These are phyloP conservation scores for Paramyrothecium sp. DNA, from an alignment of 2,329 filamentous ascomycete species.

Conservation along the genomic window DNA sequence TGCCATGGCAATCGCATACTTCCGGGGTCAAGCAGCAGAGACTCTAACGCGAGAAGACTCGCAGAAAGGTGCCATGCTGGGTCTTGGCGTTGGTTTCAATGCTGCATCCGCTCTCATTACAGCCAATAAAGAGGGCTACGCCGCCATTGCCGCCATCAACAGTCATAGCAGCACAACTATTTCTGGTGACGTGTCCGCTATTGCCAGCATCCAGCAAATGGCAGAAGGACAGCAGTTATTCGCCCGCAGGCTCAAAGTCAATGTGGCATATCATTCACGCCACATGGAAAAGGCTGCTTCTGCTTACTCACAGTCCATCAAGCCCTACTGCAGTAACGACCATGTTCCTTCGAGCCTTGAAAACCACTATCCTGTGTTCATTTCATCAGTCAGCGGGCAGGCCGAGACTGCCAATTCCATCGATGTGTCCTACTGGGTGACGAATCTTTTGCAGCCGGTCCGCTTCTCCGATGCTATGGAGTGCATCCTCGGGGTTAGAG, in stretches of 20 bases:
- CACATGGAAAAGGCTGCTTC: slow-evolving; percentile 9
- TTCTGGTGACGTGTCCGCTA: slow-evolving; percentile 22
- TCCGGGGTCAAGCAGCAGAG: slow-evolving; percentile 12
- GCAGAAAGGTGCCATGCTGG: slow-evolving; percentile 17
- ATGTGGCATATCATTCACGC: slow-evolving; percentile 9
- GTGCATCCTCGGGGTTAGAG: neutral
- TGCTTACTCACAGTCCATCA: slow-evolving; percentile 2
- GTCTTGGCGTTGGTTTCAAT: slow-evolving; percentile 11
- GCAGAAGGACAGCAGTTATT: slow-evolving; percentile 14
- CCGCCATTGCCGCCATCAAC: slow-evolving; percentile 18
- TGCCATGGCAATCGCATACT: slow-evolving; percentile 13
- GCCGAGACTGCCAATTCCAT: slow-evolving; percentile 7
- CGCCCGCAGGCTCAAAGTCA: slow-evolving; percentile 29
- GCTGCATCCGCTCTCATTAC: slow-evolving; percentile 5
- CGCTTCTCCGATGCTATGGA: slow-evolving; percentile 17
- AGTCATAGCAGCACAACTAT: slow-evolving; percentile 24
- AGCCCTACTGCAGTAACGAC: neutral
- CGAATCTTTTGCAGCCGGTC: slow-evolving; percentile 10
- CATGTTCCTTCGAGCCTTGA: neutral
- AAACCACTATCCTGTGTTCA: neutral
- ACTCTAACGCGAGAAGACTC: neutral
- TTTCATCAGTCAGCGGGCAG: slow-evolving; percentile 9
- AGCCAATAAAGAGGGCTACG: neutral
- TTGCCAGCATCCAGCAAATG: slow-evolving; percentile 18
- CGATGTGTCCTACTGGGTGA: neutral